phyloP scores from a whole-genome alignment of 495 filamentous ascomycete species.

The Aspergillus sclerotioniger region DNA sequence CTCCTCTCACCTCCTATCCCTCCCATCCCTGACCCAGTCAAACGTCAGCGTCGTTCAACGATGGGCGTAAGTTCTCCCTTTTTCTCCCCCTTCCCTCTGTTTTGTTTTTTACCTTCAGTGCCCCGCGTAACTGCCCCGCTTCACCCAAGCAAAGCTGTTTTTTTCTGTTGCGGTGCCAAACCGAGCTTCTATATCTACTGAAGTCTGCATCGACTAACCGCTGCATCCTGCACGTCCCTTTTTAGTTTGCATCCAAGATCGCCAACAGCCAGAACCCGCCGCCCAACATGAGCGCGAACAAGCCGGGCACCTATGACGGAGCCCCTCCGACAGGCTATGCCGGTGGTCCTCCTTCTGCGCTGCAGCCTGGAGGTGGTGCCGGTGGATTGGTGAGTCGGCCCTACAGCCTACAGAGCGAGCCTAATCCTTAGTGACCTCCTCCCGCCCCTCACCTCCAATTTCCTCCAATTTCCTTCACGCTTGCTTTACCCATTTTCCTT shows the following conservation, averaged over 20 bases:
- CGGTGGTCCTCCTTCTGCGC: slow-evolving; percentile 40
- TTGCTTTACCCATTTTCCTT: not conserved
- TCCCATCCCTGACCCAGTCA: slow-evolving; percentile 5
- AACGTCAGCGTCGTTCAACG: not conserved
- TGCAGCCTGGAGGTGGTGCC: slow-evolving; percentile 22
- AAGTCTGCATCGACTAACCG: slow-evolving; percentile 14
- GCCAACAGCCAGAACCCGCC: slow-evolving; percentile 34
- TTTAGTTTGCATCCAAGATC: slow-evolving; percentile 48
- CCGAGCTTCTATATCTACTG: no score
- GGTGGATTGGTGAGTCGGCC: slow-evolving; percentile 41
- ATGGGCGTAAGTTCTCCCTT: slow-evolving; percentile 37
- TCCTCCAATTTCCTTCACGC: slow-evolving; percentile 2
- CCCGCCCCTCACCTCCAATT: slow-evolving; percentile 8
- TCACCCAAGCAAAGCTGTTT: slow-evolving; percentile 10
- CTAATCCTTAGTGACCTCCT: not conserved
- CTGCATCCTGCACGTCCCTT: slow-evolving; percentile 15
- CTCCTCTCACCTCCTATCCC: not conserved
- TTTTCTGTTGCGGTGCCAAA: no score
- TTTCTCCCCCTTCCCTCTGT: not conserved
- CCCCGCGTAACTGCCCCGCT: slow-evolving; percentile 15
- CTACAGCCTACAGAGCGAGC: no score
- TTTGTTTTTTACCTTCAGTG: not conserved
- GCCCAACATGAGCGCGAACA: slow-evolving; percentile 18
- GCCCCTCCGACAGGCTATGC: slow-evolving; percentile 43
- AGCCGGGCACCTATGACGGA: slow-evolving; percentile 34